These are phyloP conservation scores for Ceratobasidium theobromae DNA, from an alignment of 1,284 basidiomycete species.

Conservation along the genomic window DNA sequence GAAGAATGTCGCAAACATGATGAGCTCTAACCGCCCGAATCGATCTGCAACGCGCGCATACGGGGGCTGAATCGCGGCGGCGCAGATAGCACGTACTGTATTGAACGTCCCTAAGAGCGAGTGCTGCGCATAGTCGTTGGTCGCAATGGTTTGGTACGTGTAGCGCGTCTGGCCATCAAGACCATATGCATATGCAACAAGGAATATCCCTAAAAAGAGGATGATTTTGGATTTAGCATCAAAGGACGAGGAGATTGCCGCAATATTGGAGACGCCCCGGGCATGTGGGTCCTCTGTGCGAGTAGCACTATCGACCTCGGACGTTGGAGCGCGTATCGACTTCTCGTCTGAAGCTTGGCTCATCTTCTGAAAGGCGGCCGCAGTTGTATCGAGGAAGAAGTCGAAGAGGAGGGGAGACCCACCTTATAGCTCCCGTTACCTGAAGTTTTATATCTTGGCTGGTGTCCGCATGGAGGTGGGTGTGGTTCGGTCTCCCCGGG, in stretches of 20 bases:
- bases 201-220: constrained; percentile 45
- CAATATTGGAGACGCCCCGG: constrained; percentile 44
- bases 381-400: neutral
- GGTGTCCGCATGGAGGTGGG: neutral
- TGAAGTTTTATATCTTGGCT: neutral
- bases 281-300: neutral
- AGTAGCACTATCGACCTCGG: neutral
- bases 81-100: neutral
- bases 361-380: neutral
- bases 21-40: constrained; percentile 45
- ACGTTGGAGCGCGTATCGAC: neutral
- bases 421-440: neutral
- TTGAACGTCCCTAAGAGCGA: neutral
- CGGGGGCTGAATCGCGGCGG: constrained; percentile 4
- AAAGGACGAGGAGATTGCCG: constrained; percentile 42
- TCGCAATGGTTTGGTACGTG: constrained; percentile 37
- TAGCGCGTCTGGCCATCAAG: constrained; percentile 44
- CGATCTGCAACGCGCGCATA: neutral
- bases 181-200: constrained; percentile 44
- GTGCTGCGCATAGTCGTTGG: neutral
- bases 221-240: constrained; percentile 39
- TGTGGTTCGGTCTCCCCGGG: neutral
- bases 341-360: neutral
- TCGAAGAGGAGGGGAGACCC: neutral
- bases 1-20: constrained; percentile 44